Evolutionary conservation across 2,329 filamentous ascomycete genomes (phyloP).

Genomic region (Microcyclospora tardicrescens): DNA sequence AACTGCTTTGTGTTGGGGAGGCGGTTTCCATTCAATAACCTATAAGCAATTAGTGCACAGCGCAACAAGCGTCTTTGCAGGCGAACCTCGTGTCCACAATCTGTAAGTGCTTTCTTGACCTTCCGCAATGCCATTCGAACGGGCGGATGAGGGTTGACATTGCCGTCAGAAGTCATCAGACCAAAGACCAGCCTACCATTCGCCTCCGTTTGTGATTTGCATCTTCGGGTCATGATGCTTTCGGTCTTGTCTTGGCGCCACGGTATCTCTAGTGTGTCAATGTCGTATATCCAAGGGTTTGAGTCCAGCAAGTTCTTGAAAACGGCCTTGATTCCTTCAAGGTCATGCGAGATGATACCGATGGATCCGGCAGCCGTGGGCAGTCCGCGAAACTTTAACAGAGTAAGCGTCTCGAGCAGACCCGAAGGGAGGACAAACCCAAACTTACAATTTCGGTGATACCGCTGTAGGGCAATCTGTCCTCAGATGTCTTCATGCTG

Average conservation of each 20-base stretch:
- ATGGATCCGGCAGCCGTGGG: constrained; percentile 8
- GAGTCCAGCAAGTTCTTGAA: constrained; percentile 6
- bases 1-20: constrained; percentile 8
- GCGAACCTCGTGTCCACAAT: constrained; percentile 6
- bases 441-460: constrained; percentile 8
- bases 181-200: constrained; percentile 11
- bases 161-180: constrained; percentile 5
- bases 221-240: constrained; percentile 2
- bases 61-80: too few relatives aligned
- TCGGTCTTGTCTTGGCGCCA: constrained; percentile 10
- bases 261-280: constrained; percentile 7
- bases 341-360: constrained; percentile 7
- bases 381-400: constrained; percentile 6
- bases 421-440: not conserved
- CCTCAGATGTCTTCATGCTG: constrained; percentile 7
- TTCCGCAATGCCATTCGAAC: too few relatives aligned
- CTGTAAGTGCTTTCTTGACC: constrained; percentile 4
- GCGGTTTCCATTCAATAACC: constrained; percentile 10
- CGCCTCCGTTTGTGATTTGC: not conserved
- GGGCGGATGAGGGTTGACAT: too few relatives aligned
- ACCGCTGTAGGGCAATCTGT: constrained; percentile 5
- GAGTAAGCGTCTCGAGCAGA: not conserved
- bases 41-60: too few relatives aligned
- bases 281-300: constrained; percentile 5
- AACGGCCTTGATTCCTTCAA: constrained; percentile 2